phyloP scores from a whole-genome alignment of 352 stramenopile species.

The Globisporangium abappressorium region DNA sequence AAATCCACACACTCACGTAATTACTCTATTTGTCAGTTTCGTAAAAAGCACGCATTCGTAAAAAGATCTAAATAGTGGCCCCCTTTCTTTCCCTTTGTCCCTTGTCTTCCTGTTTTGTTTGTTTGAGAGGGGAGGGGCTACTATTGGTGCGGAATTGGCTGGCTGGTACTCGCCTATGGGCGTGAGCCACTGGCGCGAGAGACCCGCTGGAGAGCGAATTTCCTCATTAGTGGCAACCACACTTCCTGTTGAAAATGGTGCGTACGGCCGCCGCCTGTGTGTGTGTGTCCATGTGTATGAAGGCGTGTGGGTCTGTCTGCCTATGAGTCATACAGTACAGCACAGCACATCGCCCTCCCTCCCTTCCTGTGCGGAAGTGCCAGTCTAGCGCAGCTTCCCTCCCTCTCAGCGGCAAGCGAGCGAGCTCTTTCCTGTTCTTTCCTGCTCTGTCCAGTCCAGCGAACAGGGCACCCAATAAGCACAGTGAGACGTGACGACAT shows the following conservation, averaged over 20 bases:
- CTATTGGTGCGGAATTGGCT: slow-evolving; percentile 20
- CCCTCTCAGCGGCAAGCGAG: neutral
- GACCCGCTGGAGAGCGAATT: slow-evolving; percentile 12
- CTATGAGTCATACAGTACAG: neutral
- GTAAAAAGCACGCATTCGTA: neutral
- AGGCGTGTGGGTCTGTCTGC: neutral
- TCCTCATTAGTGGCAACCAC: slow-evolving; percentile 27
- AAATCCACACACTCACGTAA: slow-evolving; percentile 10
- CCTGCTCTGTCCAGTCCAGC: neutral
- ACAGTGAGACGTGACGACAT: neutral
- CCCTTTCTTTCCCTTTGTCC: neutral
- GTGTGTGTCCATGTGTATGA: neutral
- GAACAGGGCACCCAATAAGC: neutral
- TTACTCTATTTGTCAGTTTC: neutral
- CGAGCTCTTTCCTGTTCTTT: neutral
- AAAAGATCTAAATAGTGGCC: slow-evolving; percentile 6
- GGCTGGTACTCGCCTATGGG: slow-evolving; percentile 12
- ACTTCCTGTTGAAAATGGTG: slow-evolving; percentile 27
- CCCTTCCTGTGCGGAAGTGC: neutral
- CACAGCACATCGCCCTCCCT: neutral
- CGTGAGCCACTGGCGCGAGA: slow-evolving; percentile 9
- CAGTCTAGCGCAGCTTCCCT: neutral
- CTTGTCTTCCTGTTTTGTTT: neutral
- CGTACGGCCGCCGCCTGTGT: slow-evolving; percentile 7
- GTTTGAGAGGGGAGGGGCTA: neutral